phyloP scores from a whole-genome alignment of 495 filamentous ascomycete species.

The Durotheca rogersii region DNA sequence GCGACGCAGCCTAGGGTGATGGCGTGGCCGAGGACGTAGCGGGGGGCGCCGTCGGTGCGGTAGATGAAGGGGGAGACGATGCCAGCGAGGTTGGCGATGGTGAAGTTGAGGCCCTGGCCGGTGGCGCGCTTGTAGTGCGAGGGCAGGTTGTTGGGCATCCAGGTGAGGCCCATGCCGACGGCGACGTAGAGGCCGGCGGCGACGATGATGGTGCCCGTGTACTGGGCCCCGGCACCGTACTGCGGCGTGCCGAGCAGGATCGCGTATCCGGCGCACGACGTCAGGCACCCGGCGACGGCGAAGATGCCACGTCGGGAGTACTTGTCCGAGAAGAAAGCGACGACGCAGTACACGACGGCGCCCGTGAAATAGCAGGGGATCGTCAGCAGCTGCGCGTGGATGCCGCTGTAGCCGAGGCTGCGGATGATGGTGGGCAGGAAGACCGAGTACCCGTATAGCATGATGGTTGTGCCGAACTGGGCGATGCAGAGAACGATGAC shows the following conservation, averaged over 20 bases:
- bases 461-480: background rate
- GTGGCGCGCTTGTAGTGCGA: conserved; percentile 71
- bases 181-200: conserved; percentile 69
- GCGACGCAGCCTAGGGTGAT: conserved; percentile 55
- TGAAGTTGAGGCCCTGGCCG: conserved; percentile 74
- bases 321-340: conserved; percentile 58
- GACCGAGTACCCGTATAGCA: background rate
- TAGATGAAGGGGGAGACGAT: conserved; percentile 72
- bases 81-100: conserved; percentile 69
- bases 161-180: conserved; percentile 64
- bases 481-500: background rate
- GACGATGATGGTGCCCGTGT: conserved; percentile 67
- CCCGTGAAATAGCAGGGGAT: conserved; percentile 66
- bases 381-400: conserved; percentile 64
- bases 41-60: conserved; percentile 55
- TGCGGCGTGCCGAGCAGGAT: conserved; percentile 51
- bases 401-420: conserved; percentile 61
- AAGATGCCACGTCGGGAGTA: conserved; percentile 56
- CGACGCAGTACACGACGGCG: conserved; percentile 52
- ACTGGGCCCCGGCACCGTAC: conserved; percentile 57
- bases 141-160: conserved; percentile 73
- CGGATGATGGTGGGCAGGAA: conserved; percentile 62
- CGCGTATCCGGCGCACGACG: conserved; percentile 63
- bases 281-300: conserved; percentile 51
- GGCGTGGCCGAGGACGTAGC: conserved; percentile 63